Evolutionary conservation across 768 basidiomycete species (phyloP).

Genomic region (Boletus barrowsii): DNA sequence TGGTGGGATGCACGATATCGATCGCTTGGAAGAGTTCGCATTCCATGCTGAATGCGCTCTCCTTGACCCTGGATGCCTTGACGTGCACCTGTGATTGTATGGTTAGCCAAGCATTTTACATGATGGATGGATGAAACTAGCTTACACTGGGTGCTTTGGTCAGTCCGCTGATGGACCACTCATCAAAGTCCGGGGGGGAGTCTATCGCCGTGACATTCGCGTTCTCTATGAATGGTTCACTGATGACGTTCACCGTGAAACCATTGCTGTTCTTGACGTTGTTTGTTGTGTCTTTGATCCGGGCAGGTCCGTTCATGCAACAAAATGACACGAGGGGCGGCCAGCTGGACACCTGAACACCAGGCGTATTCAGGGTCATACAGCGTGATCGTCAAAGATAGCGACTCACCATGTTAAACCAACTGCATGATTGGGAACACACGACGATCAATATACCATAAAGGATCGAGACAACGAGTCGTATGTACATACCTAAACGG

Average conservation of each 20-base stretch:
- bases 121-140: not conserved
- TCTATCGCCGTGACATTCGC: conserved; percentile 40
- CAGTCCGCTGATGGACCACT: conserved; percentile 42
- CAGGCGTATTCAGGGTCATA: not conserved
- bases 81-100: conserved; percentile 31
- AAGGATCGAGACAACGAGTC: not conserved
- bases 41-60: conserved; percentile 49
- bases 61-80: conserved; percentile 40
- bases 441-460: not conserved
- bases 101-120: not conserved
- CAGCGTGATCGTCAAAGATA: not conserved
- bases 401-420: conserved; percentile 27
- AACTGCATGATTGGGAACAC: conserved; percentile 10
- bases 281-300: conserved; percentile 41
- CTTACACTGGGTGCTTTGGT: conserved; percentile 31
- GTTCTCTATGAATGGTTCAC: conserved; percentile 43
- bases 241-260: conserved; percentile 58
- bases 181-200: conserved; percentile 35
- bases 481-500: conserved; percentile 35
- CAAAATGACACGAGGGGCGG: conserved; percentile 40
- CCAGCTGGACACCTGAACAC: conserved; percentile 15
- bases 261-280: conserved; percentile 47
- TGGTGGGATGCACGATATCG: conserved; percentile 36
- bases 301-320: conserved; percentile 12
- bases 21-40: conserved; percentile 35